phyloP scores from a whole-genome alignment of 2,329 filamentous ascomycete species.

The Fusarium virguliforme region DNA sequence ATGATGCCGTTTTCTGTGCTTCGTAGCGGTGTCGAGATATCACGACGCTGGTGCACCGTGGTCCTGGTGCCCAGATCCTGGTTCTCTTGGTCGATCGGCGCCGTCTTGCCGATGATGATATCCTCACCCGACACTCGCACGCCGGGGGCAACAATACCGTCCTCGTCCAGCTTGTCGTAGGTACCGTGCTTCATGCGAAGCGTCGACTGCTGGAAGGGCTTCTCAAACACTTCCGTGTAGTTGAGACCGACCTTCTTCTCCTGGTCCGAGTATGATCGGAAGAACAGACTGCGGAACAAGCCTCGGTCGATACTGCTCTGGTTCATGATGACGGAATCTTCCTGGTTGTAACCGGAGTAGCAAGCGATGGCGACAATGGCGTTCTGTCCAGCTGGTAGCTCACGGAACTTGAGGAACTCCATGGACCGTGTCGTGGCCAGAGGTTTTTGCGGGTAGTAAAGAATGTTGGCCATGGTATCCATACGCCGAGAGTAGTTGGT shows the following conservation, averaged over 20 bases:
- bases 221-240: slow-evolving; percentile 94
- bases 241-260: slow-evolving; percentile 97
- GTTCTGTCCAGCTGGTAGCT: slow-evolving; percentile 96
- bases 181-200: slow-evolving; percentile 94
- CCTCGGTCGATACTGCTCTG: slow-evolving; percentile 99
- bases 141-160: slow-evolving; percentile 94
- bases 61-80: slow-evolving; percentile 95
- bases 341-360: slow-evolving; percentile 99
- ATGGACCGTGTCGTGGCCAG: slow-evolving; percentile 96
- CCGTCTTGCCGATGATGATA: slow-evolving; percentile 99
- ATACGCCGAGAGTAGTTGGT: slow-evolving; percentile 98
- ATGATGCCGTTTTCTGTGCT: slow-evolving; percentile 98
- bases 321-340: slow-evolving; percentile 99
- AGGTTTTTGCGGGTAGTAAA: slow-evolving; percentile 99
- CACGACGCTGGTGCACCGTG: slow-evolving; percentile 90
- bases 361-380: slow-evolving; percentile 98
- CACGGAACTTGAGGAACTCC: slow-evolving; percentile 99
- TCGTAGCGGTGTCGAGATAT: slow-evolving; percentile 93
- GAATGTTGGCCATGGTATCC: slow-evolving; percentile 99
- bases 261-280: slow-evolving; percentile 96
- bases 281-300: slow-evolving; percentile 97
- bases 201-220: slow-evolving; percentile 90
- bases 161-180: slow-evolving; percentile 97
- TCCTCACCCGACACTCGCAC: slow-evolving; percentile 97
- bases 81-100: slow-evolving; percentile 91